A percentile compares a stretch with the other conserved stretches of the same genome.
These are phyloP conservation scores for Capronia coronata DNA, from an alignment of 2,329 filamentous ascomycete species.

Conservation along the genomic window DNA sequence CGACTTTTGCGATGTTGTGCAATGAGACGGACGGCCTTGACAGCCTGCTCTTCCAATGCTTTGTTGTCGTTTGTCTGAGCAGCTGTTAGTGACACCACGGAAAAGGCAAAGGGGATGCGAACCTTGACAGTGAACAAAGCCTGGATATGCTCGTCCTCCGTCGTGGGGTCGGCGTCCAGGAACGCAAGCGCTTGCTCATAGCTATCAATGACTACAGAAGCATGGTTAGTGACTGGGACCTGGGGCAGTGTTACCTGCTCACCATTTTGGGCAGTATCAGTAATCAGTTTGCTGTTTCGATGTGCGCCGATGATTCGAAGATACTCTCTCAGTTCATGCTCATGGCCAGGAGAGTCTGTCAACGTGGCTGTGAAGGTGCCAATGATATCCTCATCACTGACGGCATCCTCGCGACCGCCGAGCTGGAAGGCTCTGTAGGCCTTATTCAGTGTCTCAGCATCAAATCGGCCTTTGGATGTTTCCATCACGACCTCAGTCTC, in stretches of 20 bases:
- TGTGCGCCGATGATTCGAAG: slow-evolving; percentile 56
- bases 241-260: slow-evolving; percentile 23
- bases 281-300: slow-evolving; percentile 52
- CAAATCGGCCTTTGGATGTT: slow-evolving; percentile 53
- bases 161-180: slow-evolving; percentile 48
- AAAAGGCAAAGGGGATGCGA: slow-evolving; percentile 1
- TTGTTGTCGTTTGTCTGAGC: slow-evolving; percentile 47
- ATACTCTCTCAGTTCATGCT: slow-evolving; percentile 51
- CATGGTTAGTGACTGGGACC: slow-evolving; percentile 12
- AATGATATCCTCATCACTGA: slow-evolving; percentile 55
- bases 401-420: slow-evolving; percentile 37
- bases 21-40: slow-evolving; percentile 53
- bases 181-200: slow-evolving; percentile 58
- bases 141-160: slow-evolving; percentile 52
- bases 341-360: slow-evolving; percentile 48
- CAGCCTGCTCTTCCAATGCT: slow-evolving; percentile 44
- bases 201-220: slow-evolving; percentile 47
- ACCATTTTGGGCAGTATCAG: slow-evolving; percentile 52
- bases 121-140: slow-evolving; percentile 54
- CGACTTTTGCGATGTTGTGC: slow-evolving; percentile 53
- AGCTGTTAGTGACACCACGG: not conserved
- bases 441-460: slow-evolving; percentile 49
- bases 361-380: slow-evolving; percentile 55
- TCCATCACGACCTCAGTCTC: slow-evolving; percentile 52
- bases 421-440: slow-evolving; percentile 58